Evolutionary conservation across 2,329 filamentous ascomycete species (phyloP), one percentile per base, ranked within the genome.

Genomic region (Arthrobotrys conoides): DNA sequence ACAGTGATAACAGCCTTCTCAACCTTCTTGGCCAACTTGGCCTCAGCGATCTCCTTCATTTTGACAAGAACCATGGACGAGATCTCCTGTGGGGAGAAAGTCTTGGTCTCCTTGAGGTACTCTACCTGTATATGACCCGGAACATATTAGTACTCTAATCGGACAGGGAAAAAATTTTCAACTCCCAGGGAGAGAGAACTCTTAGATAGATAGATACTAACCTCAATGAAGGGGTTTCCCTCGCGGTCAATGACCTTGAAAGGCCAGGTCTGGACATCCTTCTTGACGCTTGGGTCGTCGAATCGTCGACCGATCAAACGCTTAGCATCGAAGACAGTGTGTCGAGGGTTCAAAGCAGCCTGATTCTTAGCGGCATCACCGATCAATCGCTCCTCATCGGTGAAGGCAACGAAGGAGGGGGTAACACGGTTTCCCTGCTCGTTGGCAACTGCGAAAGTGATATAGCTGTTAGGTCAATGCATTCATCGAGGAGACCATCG

Each of bases 291-390:
- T 82, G 93, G 91, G 87, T 98, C 96, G 84, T 96, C 93, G 86
- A 92, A 97, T 85, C 94, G 91, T 85, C 96, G 93, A 86, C 96
- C 96, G 86, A 99, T 98, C 84, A 99, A 90, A 88, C 96, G 96
- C 94, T 98, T 99, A 90, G 97, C 93, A 88, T 99, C 96, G 88
- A 98, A 99, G 87, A 99, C 90, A 83, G 96, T 99, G 90, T 98
- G 98, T 85, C 87, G 87, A 81, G 96, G 96, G 93, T 99, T 99
- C 93, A 98, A 97, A 84, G 96, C 95, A 85, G 95, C 96, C 91
- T 97, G 94, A 90, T 99, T 99, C 93, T 98, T 99, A 85, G 96
- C 96, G 80, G 96, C 95, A 90, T 98, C 96, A 89, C 96, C 96
- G 85, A 98, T 98, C 88, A 99, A 89, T 87, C 96, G 94, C 90